phyloP scores from a whole-genome alignment of 306 rosid species.

The Dryas drummondii region DNA sequence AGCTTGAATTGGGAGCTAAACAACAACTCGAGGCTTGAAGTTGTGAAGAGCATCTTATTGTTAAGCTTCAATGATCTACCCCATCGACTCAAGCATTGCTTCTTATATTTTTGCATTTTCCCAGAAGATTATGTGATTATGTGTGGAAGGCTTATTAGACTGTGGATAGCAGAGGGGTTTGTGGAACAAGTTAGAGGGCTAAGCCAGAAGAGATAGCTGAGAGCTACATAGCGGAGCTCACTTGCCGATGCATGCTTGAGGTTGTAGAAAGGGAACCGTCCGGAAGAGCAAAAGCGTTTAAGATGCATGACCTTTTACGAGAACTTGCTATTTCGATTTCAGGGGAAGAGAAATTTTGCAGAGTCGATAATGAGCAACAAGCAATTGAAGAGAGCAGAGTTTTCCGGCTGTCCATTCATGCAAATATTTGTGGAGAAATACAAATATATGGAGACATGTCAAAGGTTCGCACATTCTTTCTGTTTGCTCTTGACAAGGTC shows the following conservation, averaged over 20 bases:
- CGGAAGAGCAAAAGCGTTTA: background rate
- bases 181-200: background rate
- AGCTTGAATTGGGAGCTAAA: slow-evolving; percentile 17
- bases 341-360: slow-evolving; percentile 6
- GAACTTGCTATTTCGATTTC: slow-evolving; percentile 17
- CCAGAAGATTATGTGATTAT: slow-evolving; percentile 13
- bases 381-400: background rate
- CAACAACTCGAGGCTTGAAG: slow-evolving; percentile 12
- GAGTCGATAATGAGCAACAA: background rate
- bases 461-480: slow-evolving; percentile 16
- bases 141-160: background rate
- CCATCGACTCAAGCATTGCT: slow-evolving; percentile 6
- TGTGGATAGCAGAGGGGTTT: slow-evolving; percentile 25
- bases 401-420: slow-evolving; percentile 12
- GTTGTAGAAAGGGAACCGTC: background rate
- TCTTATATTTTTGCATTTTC: slow-evolving; percentile 18
- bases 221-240: slow-evolving; percentile 15
- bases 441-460: background rate
- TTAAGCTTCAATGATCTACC: slow-evolving; percentile 21
- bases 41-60: slow-evolving; percentile 18
- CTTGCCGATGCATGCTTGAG: slow-evolving; percentile 11
- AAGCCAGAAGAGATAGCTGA: slow-evolving; percentile 1
- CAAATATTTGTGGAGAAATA: background rate
- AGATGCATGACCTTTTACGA: slow-evolving; percentile 15
- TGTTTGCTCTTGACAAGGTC: background rate